Conservation (phyloP, 306 rosid genomes). For the Nissolia schottii region DNA sequence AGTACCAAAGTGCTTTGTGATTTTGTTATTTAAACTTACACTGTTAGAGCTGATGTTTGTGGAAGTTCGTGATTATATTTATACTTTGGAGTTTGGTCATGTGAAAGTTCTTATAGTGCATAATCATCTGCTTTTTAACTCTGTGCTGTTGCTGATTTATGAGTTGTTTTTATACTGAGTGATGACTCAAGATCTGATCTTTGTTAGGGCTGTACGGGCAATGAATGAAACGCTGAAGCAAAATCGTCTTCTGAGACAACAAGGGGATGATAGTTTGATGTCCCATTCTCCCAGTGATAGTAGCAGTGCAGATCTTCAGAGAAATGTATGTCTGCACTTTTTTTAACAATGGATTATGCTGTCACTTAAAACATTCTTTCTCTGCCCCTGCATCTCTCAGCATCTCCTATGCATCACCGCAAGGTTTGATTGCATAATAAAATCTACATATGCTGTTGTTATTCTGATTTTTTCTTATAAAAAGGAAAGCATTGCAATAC, state of each 20-base stretch:
- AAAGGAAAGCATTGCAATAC: background rate
- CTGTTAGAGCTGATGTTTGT: background rate
- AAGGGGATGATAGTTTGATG: constrained; percentile 50
- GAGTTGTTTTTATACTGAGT: constrained; percentile 15
- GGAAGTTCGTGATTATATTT: background rate
- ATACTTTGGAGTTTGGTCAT: background rate
- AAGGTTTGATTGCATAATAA: constrained; percentile 7
- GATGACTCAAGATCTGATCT: constrained; percentile 32
- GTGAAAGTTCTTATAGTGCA: constrained; percentile 15
- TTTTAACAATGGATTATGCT: constrained; percentile 13
- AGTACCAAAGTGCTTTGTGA: background rate
- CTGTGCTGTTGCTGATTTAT: background rate
- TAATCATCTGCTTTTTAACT: constrained; percentile 1
- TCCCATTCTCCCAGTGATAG: constrained; percentile 46
- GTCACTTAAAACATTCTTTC: background rate
- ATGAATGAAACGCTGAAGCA: constrained; percentile 97
- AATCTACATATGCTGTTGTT: background rate
- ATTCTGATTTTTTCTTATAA: background rate
- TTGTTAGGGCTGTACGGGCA: constrained; percentile 90
- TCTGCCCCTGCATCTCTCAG: constrained; percentile 19
- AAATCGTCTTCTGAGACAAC: constrained; percentile 66
- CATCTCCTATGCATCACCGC: constrained; percentile 3
- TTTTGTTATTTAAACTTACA: background rate
- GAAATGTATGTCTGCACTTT: constrained; percentile 35
- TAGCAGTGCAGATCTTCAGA: constrained; percentile 27